Conservation (phyloP, 768 basidiomycete species). For the Phaffia tasmanica region DNA sequence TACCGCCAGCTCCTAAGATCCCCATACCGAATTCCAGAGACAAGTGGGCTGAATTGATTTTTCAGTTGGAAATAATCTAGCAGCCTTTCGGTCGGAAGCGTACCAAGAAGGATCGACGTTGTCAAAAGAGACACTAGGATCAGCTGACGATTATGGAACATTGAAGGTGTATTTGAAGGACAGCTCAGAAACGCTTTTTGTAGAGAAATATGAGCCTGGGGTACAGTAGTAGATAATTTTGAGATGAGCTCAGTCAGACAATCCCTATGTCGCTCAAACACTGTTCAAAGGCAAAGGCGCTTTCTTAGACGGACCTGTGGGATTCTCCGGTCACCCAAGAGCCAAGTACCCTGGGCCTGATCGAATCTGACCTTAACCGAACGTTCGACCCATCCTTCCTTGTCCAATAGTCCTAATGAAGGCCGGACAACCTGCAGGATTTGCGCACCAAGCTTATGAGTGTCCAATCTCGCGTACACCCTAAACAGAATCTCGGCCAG, state of each 20-base stretch:
- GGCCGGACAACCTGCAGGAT: conserved; percentile 20
- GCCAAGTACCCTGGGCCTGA: no score
- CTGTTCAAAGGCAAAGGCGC: conserved; percentile 2
- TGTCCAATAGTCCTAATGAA: not conserved
- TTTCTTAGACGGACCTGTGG: conserved; percentile 3
- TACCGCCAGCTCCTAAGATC: conserved; percentile 5
- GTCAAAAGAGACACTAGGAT: conserved; percentile 19
- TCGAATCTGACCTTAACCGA: conserved; percentile 17
- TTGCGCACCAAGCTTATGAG: conserved; percentile 18
- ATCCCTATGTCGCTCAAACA: not conserved
- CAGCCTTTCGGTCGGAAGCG: conserved; percentile 3
- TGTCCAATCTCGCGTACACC: conserved; percentile 15
- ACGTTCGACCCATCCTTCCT: not conserved
- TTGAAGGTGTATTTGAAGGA: not conserved
- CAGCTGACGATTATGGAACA: not conserved
- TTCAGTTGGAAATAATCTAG: conserved; percentile 9
- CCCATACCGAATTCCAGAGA: conserved; percentile 14
- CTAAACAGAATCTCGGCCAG: conserved; percentile 20
- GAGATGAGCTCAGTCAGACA: not conserved
- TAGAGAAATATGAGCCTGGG: not conserved
- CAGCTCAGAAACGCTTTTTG: not conserved
- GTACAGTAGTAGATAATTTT: not conserved
- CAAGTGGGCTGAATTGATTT: conserved; percentile 8
- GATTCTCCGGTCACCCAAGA: conserved; percentile 8
- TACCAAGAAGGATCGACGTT: conserved; percentile 14